Evolutionary conservation across 1,139 yeast species (phyloP).

Genomic region (Pichia sp.): DNA sequence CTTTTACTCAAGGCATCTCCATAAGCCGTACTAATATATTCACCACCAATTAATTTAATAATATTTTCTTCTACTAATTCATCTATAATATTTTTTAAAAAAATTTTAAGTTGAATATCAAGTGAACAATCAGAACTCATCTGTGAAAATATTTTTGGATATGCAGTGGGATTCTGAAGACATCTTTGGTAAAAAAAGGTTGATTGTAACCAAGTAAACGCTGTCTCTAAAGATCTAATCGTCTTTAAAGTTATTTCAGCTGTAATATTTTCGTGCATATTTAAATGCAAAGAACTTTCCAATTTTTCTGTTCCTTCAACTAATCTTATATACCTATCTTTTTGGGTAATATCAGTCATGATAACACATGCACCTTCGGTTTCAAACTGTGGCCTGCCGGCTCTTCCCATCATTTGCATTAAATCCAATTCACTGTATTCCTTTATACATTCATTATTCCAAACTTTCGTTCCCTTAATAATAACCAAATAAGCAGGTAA

Average conservation of each 20-base stretch:
- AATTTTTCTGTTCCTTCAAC: conserved; percentile 39
- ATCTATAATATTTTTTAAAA: conserved; percentile 30
- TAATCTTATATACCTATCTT: conserved; percentile 36
- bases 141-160: conserved; percentile 23
- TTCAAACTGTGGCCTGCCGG: conserved; percentile 59
- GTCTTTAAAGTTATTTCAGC: conserved; percentile 46
- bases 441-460: conserved; percentile 23
- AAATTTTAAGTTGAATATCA: conserved; percentile 23
- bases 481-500: conserved; percentile 91
- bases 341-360: conserved; percentile 39
- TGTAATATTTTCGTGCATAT: conserved; percentile 39
- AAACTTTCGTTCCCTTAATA: conserved; percentile 83
- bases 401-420: conserved; percentile 87
- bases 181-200: conserved; percentile 48
- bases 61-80: conserved; percentile 30
- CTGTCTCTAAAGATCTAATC: conserved; percentile 35
- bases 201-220: conserved; percentile 43
- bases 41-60: conserved; percentile 18
- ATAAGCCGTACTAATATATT: conserved; percentile 31
- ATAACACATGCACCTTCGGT: conserved; percentile 48
- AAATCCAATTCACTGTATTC: conserved; percentile 51
- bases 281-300: conserved; percentile 45
- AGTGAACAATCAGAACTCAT: not conserved
- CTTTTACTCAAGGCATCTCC: conserved; percentile 44
- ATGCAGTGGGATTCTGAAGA: conserved; percentile 35